phyloP scores from a whole-genome alignment of 768 basidiomycete genomes.

The Boletus reticuloceps region DNA sequence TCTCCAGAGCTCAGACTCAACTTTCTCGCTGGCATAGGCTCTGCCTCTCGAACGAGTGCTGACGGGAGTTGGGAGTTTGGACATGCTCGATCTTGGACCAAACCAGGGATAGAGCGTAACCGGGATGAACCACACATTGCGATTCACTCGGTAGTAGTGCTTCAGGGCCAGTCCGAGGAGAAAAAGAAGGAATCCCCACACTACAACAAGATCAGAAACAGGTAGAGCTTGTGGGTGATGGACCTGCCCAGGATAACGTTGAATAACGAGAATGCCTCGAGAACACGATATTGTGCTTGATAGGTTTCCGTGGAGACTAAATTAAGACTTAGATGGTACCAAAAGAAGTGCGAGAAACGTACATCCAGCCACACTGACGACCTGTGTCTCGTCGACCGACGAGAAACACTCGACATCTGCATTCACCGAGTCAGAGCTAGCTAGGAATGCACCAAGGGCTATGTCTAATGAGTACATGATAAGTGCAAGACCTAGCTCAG shows the following conservation, averaged over 20 bases:
- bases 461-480: constrained; percentile 8
- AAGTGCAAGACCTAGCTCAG: background rate
- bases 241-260: constrained; percentile 68
- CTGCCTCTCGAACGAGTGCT: constrained; percentile 37
- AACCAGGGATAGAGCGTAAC: constrained; percentile 77
- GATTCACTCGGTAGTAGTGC: constrained; percentile 42
- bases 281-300: constrained; percentile 84
- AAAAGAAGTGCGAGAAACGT: constrained; percentile 30
- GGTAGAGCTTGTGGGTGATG: background rate
- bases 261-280: constrained; percentile 77
- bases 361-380: constrained; percentile 68
- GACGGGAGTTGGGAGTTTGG: constrained; percentile 44
- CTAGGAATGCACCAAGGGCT: constrained; percentile 75
- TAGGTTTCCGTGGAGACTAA: constrained; percentile 82
- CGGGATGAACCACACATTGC: constrained; percentile 64
- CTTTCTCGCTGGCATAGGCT: constrained; percentile 29
- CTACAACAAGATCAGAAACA: constrained; percentile 31
- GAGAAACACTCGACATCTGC: constrained; percentile 84
- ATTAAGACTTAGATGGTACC: constrained; percentile 2
- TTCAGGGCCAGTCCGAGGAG: constrained; percentile 43
- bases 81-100: constrained; percentile 36
- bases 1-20: constrained; percentile 20
- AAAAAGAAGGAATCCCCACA: constrained; percentile 47
- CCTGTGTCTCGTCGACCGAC: constrained; percentile 45
- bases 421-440: constrained; percentile 71